These are phyloP conservation scores for Ceratobasidium sp. DNA, from an alignment of 1,284 basidiomycete species.

Conservation along the genomic window DNA sequence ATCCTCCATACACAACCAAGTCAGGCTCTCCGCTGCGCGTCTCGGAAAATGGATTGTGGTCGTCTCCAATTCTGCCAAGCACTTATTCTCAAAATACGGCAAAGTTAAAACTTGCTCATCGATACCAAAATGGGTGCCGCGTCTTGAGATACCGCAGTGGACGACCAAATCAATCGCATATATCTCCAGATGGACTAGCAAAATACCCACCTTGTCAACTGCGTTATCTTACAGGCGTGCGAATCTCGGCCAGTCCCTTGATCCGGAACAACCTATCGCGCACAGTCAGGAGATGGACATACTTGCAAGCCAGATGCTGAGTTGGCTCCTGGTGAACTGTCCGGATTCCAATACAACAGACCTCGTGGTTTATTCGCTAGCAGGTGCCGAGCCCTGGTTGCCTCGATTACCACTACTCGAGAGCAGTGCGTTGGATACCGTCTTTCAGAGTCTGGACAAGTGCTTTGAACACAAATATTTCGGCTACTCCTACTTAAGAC, in stretches of 20 bases:
- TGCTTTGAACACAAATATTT: not conserved
- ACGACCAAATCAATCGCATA: not conserved
- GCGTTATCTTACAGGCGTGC: no score
- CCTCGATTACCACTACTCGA: conserved; percentile 15
- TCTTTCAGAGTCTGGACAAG: not conserved
- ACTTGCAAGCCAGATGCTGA: conserved; percentile 3
- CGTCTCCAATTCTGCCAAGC: no score
- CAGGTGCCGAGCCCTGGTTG: conserved; percentile 25
- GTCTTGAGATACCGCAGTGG: no score
- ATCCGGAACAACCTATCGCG: not conserved
- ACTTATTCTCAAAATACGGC: not conserved
- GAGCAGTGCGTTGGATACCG: not conserved
- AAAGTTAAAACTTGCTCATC: not conserved
- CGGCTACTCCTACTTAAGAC: not conserved
- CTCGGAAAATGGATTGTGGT: not conserved
- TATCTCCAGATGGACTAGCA: not conserved
- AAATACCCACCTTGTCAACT: no score
- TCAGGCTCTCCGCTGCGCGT: not conserved
- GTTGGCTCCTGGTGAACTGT: conserved; percentile 2
- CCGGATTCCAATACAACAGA: no score
- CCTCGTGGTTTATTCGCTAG: not conserved
- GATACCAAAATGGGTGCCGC: no score
- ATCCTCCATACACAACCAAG: not conserved
- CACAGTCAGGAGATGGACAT: not conserved
- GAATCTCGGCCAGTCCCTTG: not conserved